Base-by-base conservation (phyloP, 2,329 filamentous ascomycete genomes). In the Alternaria sp. region DNA sequence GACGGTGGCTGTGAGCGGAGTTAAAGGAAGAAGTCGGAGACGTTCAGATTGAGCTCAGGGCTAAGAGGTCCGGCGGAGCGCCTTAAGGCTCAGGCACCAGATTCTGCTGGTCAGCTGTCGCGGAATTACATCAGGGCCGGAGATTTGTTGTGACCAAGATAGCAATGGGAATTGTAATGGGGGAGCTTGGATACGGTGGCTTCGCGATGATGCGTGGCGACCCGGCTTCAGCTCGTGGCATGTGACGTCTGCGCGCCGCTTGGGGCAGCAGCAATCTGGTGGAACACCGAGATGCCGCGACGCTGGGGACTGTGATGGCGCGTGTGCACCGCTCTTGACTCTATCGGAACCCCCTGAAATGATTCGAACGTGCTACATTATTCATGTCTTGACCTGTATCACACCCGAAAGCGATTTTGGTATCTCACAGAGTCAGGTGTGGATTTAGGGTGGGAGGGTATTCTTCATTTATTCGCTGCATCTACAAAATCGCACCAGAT, bases 41-140 rank as follows among this genome's bases (percentile, higher is more conserved):
- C 19, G 61, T 60, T 51, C 23, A 11, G 58, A 54, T 56, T 28
- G 28, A 62, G 66, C 59, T 70, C 52, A 52, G 64, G 64, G 62
- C 57, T 69, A 43, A 67, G 58, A 66, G 71, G 65, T 61, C 44
- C 50, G 54, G 50, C 55, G 54, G 50, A 58, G 59, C 44, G 65
- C 72, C 68, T 65, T 52, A 63, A 57, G 40, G 56, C 52, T 72
- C 65, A 75, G 69, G 69, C 66, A 69, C 62, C 60, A 69, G 66
- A 61, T 49, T 69, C 58, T 69, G 67, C 68, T 47, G 69, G 75
- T 77, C 75, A 79, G 74, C 71, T 78, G 76, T 69, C 63, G 62
- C 61, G 59, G 58, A 61, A 63, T 64, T 67, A 71, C 70, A 71
- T 69, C 67, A 74, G 64, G 46, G 32, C 55, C 65, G 66, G 65